Conservation (phyloP, 352 stramenopile genomes). For the Pythium folliculosum region DNA sequence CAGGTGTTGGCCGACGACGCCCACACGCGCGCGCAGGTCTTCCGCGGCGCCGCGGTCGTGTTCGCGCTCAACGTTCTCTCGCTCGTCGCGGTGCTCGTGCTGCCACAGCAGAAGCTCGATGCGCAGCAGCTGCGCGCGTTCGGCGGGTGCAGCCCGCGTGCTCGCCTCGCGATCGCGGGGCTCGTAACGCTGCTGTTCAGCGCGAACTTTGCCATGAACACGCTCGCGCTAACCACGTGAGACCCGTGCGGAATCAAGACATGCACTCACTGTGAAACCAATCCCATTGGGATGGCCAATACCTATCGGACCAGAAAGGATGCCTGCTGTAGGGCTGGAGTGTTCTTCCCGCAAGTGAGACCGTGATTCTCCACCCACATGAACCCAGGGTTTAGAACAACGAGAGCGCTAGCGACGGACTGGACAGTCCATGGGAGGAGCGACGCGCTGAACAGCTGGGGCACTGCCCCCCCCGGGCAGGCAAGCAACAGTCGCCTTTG, state of each 20-base stretch:
- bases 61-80: constrained; percentile 27
- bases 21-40: constrained; percentile 11
- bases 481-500: too few relatives aligned
- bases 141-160: constrained; percentile 42
- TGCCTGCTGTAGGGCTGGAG: too few relatives aligned
- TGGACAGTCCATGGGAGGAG: too few relatives aligned
- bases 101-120: constrained; percentile 33
- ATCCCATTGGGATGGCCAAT: background rate
- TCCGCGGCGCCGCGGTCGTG: constrained; percentile 8
- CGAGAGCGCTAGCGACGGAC: too few relatives aligned
- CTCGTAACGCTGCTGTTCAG: constrained; percentile 41
- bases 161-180: constrained; percentile 24
- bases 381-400: too few relatives aligned
- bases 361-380: too few relatives aligned
- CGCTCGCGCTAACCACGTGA: constrained; percentile 17
- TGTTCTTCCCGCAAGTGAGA: too few relatives aligned
- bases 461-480: too few relatives aligned
- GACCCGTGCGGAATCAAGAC: background rate
- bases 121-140: constrained; percentile 42
- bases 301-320: too few relatives aligned
- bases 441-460: too few relatives aligned
- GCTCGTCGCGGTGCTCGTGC: constrained; percentile 10
- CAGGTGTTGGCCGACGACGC: constrained; percentile 12
- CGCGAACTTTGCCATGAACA: constrained; percentile 34
- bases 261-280: background rate